Evolutionary conservation across 1,139 yeast species (phyloP), one percentile per base, ranked within the genome.

Genomic region (Geotrichum citri-aurantii): DNA sequence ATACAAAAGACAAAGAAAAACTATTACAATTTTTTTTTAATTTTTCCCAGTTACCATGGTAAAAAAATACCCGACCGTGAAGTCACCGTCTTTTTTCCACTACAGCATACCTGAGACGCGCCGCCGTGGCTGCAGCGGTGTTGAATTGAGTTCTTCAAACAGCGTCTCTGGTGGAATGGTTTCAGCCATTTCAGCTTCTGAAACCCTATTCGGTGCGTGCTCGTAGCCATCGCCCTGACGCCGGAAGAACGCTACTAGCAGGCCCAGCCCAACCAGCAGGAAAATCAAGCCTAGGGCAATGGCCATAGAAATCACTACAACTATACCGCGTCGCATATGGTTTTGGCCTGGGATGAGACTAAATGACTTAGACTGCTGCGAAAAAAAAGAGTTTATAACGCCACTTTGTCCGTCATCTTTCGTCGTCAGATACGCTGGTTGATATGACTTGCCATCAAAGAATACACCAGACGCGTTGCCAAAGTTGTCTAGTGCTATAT

Each of bases 281-380:
- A 85, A 77, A 53, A 92, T 82, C 1, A 97, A 83, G 1, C 92
- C 96, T 50, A 93, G 71, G 0, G 98, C 92, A 68, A 92, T 81
- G 0, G 97, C 98, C 60, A 91, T 79, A 0, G 96, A 87, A 44
- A 93, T 83, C 40, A 96, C 86, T 8, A 91, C 96, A 21, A 92
- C 91, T 69, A 84, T 89, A 1, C 98, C 98, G 21, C 80, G 68
- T 12, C 66, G 67, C 70, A 74, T 66, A 58, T 66, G 64, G 23
- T 62, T 55, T 40, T 64, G 61, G 24, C 64, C 63, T 29, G 53
- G 56, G 42, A 64, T 44, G 23, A 59, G 59, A 50, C 62, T 63
- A 59, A 67, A 62, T 48, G 63, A 47, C 59, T 58, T 53, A 60
- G 65, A 57, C 40, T 60, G 55, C 63, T 60, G 61, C 60, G 65